Evolutionary conservation across 2,329 filamentous ascomycete species (phyloP).

Genomic region (Fusarium sp.): DNA sequence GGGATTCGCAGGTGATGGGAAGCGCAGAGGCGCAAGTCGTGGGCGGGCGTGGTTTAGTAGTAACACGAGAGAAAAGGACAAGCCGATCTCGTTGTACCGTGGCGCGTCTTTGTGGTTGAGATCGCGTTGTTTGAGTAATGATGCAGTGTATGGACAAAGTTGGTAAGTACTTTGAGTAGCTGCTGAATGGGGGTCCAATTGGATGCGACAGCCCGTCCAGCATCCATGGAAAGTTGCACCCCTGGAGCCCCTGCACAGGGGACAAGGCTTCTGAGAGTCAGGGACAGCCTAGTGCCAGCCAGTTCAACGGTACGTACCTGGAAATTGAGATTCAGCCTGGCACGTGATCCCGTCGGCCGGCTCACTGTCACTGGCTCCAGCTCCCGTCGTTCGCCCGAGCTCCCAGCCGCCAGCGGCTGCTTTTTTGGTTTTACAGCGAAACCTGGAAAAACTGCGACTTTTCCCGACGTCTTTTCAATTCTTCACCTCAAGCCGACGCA

Average conservation of each 20-base stretch:
- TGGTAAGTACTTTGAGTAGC: slow-evolving; percentile 17
- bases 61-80: neutral
- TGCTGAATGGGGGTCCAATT: slow-evolving; percentile 34
- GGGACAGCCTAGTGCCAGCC: slow-evolving; percentile 2
- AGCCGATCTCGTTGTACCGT: neutral
- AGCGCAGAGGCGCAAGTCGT: slow-evolving; percentile 7
- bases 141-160: slow-evolving; percentile 23
- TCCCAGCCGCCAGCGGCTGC: slow-evolving; percentile 44
- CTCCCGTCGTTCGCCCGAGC: slow-evolving; percentile 46
- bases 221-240: slow-evolving; percentile 14
- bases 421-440: slow-evolving; percentile 35
- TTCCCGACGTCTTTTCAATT: slow-evolving; percentile 59
- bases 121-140: slow-evolving; percentile 21
- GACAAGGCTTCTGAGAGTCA: neutral
- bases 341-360: slow-evolving; percentile 44
- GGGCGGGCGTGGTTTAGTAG: neutral
- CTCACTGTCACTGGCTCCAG: slow-evolving; percentile 41
- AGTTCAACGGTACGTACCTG: slow-evolving; percentile 12
- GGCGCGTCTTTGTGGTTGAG: slow-evolving; percentile 5
- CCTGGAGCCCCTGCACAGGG: slow-evolving; percentile 24
- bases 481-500: slow-evolving; percentile 54
- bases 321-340: neutral
- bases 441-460: slow-evolving; percentile 60
- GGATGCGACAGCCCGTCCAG: slow-evolving; percentile 19
- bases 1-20: slow-evolving; percentile 7